Evolutionary conservation across 1,284 basidiomycete species (phyloP), one percentile per base, ranked within the genome.

Genomic region (Schizophyllum amplum): DNA sequence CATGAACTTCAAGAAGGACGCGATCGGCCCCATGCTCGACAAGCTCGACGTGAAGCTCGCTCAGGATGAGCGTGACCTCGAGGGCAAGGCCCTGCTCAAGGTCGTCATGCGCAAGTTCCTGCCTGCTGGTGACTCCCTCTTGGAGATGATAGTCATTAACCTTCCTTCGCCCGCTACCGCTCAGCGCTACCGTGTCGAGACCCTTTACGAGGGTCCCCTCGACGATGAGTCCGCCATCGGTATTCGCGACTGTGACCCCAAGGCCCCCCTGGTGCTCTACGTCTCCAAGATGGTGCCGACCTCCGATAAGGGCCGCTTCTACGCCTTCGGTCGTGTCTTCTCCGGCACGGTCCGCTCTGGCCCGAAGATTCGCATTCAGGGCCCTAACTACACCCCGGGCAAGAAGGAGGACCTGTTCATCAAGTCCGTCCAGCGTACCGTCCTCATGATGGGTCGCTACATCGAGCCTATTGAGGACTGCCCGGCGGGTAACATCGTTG

Each of bases 111-210:
- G 94, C 77, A 98, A 98, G 81, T 99, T 99, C 92, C 81, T 99
- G 64, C 97, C 97, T 70, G 97, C 96, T 66, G 97, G 96, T 75
- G 97, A 99, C 76, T 90, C 95, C 59, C 87, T 99, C 68, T 75
- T 99, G 77, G 97, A 99, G 84, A 99, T 99, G 97, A 98, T 98
- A 77, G 94, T 98, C 82, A 94, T 99, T 78, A 94, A 98, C 82
- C 86, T 97, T 64, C 93, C 96, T 59, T 99, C 97, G 55, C 97
- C 96, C 62, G 87, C 87, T 59, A 98, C 95, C 63, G 96, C 96
- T 62, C 96, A 99, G 78, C 84, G 87, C 61, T 99, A 99, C 80
- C 96, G 97, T 85, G 95, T 98, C 63, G 95, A 99, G 84, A 98
- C 96, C 65, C 87, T 99, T 59, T 99, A 99, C 78, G 97, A 99